phyloP scores from a whole-genome alignment of 2,329 filamentous ascomycete species.

The Xylaria sp. region DNA sequence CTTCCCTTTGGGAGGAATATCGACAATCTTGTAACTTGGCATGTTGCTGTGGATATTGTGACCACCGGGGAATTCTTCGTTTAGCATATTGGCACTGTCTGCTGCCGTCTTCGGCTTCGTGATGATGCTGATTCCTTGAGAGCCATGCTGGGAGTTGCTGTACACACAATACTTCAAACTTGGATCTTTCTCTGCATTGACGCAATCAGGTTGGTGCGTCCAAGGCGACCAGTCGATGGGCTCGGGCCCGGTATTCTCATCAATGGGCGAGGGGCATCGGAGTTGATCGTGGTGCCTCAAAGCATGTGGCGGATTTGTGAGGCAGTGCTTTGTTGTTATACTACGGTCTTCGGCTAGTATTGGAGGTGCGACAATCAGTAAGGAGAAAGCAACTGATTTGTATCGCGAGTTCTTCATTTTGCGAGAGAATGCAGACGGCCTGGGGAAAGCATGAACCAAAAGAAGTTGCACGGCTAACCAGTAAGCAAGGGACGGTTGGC shows the following conservation, averaged over 20 bases:
- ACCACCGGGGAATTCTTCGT: slow-evolving; percentile 40
- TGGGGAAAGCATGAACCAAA: background rate
- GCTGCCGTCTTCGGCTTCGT: slow-evolving; percentile 52
- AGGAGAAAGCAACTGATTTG: background rate
- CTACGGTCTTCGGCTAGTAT: background rate
- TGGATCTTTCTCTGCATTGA: slow-evolving; percentile 32
- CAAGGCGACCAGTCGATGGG: slow-evolving; percentile 46
- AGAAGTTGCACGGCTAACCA: background rate
- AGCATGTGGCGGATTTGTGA: slow-evolving; percentile 34
- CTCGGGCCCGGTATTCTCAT: slow-evolving; percentile 34
- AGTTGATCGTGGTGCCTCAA: slow-evolving; percentile 35
- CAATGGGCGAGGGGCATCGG: slow-evolving; percentile 41
- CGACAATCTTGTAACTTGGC: slow-evolving; percentile 44
- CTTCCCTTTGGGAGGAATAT: slow-evolving; percentile 50
- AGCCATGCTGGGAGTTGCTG: slow-evolving; percentile 44
- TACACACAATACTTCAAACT: slow-evolving; percentile 43
- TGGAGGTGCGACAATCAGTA: slow-evolving; percentile 6
- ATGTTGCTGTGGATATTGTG: slow-evolving; percentile 17
- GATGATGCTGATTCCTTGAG: slow-evolving; percentile 52
- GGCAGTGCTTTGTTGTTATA: slow-evolving; percentile 33
- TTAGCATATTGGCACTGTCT: slow-evolving; percentile 45
- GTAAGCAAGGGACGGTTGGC: background rate
- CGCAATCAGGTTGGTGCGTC: slow-evolving; percentile 43
- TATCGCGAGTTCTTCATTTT: slow-evolving; percentile 26
- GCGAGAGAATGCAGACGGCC: background rate